Evolutionary conservation across 495 filamentous ascomycete species (phyloP).

Genomic region (Daldinia concentrica): DNA sequence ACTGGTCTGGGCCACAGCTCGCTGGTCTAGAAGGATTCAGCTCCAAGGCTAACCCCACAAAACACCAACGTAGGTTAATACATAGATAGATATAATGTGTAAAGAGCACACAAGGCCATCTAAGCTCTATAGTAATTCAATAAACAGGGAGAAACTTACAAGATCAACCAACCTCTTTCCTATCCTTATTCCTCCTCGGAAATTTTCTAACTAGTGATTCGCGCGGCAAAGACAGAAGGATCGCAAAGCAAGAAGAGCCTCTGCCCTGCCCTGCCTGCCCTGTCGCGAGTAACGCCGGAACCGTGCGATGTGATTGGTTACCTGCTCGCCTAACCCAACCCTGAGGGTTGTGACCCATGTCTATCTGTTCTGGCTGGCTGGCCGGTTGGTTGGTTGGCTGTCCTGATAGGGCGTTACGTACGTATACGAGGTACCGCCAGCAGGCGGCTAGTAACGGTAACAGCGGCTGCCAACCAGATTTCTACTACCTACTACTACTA

Average conservation of each 20-base stretch:
- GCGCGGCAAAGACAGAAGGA: not conserved
- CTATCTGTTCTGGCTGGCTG: not conserved
- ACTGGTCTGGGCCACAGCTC: not conserved
- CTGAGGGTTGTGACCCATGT: not conserved
- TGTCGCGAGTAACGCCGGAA: not conserved
- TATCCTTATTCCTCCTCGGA: not conserved
- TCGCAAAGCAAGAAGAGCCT: not conserved
- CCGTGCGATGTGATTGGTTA: not conserved
- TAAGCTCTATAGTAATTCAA: not conserved
- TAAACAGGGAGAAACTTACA: not conserved
- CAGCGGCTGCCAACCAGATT: slow-evolving; percentile 9
- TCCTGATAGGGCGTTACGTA: not conserved
- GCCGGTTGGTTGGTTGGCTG: not conserved
- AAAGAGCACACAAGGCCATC: not conserved
- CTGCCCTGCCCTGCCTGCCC: not conserved
- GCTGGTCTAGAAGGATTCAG: slow-evolving; percentile 1
- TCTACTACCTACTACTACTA: no score
- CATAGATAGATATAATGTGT: not conserved
- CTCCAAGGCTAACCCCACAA: slow-evolving; percentile 2
- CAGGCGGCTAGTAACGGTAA: slow-evolving; percentile 39
- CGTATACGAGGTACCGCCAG: not conserved
- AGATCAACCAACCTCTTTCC: not conserved
- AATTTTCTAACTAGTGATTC: not conserved
- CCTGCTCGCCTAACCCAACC: not conserved
- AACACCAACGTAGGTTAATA: not conserved